These are phyloP conservation scores for Saturnispora saitoi DNA, from an alignment of 805 yeast genomes.

Conservation along the genomic window DNA sequence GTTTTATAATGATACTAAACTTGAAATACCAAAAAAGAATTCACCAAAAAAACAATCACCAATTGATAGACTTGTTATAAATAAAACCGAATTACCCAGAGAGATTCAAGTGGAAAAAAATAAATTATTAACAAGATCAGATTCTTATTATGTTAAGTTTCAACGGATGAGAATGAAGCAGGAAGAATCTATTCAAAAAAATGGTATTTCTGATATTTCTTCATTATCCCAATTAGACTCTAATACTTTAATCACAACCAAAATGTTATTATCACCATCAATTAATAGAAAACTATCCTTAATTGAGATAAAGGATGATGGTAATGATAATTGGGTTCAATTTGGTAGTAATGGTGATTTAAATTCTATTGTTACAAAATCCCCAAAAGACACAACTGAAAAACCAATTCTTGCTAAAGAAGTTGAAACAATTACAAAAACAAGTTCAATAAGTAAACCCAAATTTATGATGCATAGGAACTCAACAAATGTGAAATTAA, in stretches of 20 bases:
- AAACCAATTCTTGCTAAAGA: neutral
- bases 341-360: slow-evolving; percentile 1
- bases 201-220: slow-evolving; percentile 19
- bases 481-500: neutral
- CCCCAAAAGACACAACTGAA: neutral
- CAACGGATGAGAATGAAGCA: slow-evolving; percentile 13
- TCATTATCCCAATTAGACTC: slow-evolving; percentile 9
- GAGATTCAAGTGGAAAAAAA: neutral
- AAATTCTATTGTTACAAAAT: neutral
- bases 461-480: neutral
- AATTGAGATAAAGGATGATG: neutral
- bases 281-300: slow-evolving; percentile 3
- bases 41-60: neutral
- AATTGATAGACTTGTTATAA: no score
- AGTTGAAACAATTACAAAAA: neutral
- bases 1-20: neutral
- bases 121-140: slow-evolving; percentile 6
- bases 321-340: slow-evolving; percentile 8
- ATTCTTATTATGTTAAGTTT: slow-evolving; percentile 15
- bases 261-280: slow-evolving; percentile 16
- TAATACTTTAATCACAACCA: neutral
- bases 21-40: slow-evolving; percentile 1
- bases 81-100: neutral
- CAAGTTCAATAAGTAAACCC: neutral
- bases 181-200: slow-evolving; percentile 15